Base-by-base conservation (phyloP, 768 basidiomycete species). In the Pulveroboletus frians region DNA sequence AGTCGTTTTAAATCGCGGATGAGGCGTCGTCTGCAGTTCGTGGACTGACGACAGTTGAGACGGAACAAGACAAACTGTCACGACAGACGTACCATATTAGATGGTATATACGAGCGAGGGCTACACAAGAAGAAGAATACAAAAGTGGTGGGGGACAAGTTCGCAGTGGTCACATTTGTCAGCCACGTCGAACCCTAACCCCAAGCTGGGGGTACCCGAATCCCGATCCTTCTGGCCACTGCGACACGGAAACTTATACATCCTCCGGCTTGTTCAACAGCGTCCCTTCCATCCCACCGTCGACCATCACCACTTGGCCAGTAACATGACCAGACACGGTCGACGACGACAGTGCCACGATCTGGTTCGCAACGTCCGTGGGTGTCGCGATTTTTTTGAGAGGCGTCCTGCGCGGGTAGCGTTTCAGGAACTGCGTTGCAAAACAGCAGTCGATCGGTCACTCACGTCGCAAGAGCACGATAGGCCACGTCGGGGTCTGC, bases 1-100 rank as follows among this genome's bases (percentile, higher is more conserved):
- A 99, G 79, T 21, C 92, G 80, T 73, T 96, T 98, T 73, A 99
- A 98, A 72, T 99, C 96, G 50, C 96, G 87, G 55, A 99, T 95
- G 54, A 99, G 88, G 47, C 95, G 90, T 63, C 95, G 81, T 62
- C 86, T 86, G 69, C 92, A 95, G 57, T 90, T 88, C 38, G 94
- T 97, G 10, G 92, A 94, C 94, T 95, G 52, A 14, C 20, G 21
- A 17, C 21, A 11, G 10, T 39, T 21, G 20, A 7, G 18, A 6
- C 9, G 15, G 34, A 5, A 31, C n/a, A 13, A 4, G 9, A 8
- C 32, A 5, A 6, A 32, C 2, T 21, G 4, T 26, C 23, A 10
- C 2, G 8, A 39, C 17, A 37, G 1, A 51, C 64, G 50, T 2
- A 64, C 63, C 63, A 64, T 64, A 46, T 34, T 42, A 23, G 14